A percentile compares a stretch with the other conserved stretches of the same genome.
Conservation (phyloP, 257 asterid genomes). For the Apocynum venetum region DNA sequence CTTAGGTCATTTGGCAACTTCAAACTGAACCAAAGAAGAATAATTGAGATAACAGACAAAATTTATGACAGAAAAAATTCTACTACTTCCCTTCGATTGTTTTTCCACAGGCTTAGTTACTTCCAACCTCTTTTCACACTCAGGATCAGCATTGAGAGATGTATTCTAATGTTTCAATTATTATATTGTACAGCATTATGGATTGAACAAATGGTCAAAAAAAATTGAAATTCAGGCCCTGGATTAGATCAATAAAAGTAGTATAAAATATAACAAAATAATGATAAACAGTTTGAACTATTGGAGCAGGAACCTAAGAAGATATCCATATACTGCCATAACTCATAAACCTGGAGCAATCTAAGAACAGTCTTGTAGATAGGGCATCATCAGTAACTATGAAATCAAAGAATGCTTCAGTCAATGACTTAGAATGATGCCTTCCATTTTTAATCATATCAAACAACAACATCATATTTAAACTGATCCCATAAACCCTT, state of each 20-base stretch:
- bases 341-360: neutral
- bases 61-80: neutral
- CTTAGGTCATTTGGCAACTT: neutral
- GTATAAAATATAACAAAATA: too few species aligned
- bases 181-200: neutral
- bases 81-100: neutral
- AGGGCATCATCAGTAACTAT: neutral
- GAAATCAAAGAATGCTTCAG: neutral
- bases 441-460: too few species aligned
- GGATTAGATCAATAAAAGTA: neutral
- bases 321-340: too few species aligned
- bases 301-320: neutral
- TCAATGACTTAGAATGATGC: neutral
- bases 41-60: neutral
- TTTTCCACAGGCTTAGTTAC: neutral
- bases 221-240: neutral
- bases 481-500: neutral
- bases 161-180: too few species aligned
- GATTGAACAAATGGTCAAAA: neutral
- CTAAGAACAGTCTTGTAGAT: too few species aligned
- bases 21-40: neutral
- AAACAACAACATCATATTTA: too few species aligned
- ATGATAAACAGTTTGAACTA: neutral
- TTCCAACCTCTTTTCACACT: neutral
- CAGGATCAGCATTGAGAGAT: neutral